Evolutionary conservation across 2,329 filamentous ascomycete species (phyloP).

Genomic region (Colletotrichum caudatum): DNA sequence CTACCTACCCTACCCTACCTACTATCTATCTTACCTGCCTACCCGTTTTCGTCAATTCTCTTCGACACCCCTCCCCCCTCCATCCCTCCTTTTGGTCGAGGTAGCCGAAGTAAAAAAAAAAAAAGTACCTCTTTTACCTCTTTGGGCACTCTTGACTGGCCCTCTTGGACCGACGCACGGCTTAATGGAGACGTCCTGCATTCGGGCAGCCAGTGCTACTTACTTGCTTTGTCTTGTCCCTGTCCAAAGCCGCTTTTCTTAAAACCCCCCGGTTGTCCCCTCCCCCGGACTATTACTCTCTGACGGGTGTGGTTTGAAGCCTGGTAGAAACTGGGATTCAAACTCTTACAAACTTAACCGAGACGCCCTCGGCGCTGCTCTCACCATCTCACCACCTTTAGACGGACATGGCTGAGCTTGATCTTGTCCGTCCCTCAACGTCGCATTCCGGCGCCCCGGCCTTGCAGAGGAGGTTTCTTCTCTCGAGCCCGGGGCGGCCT

Average conservation of each 20-base stretch:
- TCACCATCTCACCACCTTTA: slow-evolving; percentile 16
- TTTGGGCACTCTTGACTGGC: slow-evolving; percentile 15
- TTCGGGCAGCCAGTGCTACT: slow-evolving; percentile 36
- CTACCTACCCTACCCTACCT: no score
- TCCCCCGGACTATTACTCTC: slow-evolving; percentile 32
- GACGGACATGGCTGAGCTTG: slow-evolving; percentile 38
- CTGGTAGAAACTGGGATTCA: slow-evolving; percentile 37
- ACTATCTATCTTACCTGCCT: no score
- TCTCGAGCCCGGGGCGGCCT: slow-evolving; percentile 40
- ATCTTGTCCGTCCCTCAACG: slow-evolving; percentile 38
- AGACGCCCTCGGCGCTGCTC: slow-evolving; percentile 20
- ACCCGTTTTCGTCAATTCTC: slow-evolving; percentile 3
- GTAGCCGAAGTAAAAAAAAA: slow-evolving; percentile 6
- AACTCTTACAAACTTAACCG: slow-evolving; percentile 21
- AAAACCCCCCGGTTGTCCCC: slow-evolving; percentile 31
- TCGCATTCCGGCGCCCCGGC: slow-evolving; percentile 38
- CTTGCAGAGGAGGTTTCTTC: slow-evolving; percentile 37
- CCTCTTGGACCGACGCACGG: slow-evolving; percentile 21
- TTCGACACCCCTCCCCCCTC: neutral
- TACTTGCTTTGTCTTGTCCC: slow-evolving; percentile 28
- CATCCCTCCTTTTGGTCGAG: slow-evolving; percentile 3
- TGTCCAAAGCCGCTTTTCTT: slow-evolving; percentile 34
- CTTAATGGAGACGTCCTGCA: slow-evolving; percentile 39
- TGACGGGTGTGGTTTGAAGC: slow-evolving; percentile 32
- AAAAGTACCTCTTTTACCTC: slow-evolving; percentile 9